phyloP scores from a whole-genome alignment of 345 rosid genomes.

The Arabidopsis thaliana region TAIR10.1 NC_003076.8:19342001-19342500 shows the following conservation, averaged over 20 bases:
- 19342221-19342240: not conserved
- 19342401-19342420: not conserved
- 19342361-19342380: not conserved
- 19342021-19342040: not conserved
- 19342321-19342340: conserved; percentile 30
- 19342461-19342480: not conserved
- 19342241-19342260: conserved; percentile 32
- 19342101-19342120: conserved; percentile 39
- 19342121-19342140: conserved; percentile 20
- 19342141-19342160: conserved; percentile 33
- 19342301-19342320: not conserved
- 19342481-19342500: conserved; percentile 27
- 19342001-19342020: conserved; percentile 18
- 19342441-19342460: not conserved
- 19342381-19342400: not conserved
- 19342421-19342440: not conserved
- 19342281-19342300: conserved; percentile 36
- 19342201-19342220: conserved; percentile 24
- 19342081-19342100: conserved; percentile 28
- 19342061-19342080: conserved; percentile 32
- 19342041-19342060: conserved; percentile 11
- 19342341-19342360: conserved; percentile 17
- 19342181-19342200: conserved; percentile 1
- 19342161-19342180: conserved; percentile 33
- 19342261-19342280: conserved; percentile 21